Percentiles rank a stretch among this genome's conserved stretches.
phyloP scores from a whole-genome alignment of 202 grass and related monocot species.

The Cymbopogon flexuosus region DNA sequence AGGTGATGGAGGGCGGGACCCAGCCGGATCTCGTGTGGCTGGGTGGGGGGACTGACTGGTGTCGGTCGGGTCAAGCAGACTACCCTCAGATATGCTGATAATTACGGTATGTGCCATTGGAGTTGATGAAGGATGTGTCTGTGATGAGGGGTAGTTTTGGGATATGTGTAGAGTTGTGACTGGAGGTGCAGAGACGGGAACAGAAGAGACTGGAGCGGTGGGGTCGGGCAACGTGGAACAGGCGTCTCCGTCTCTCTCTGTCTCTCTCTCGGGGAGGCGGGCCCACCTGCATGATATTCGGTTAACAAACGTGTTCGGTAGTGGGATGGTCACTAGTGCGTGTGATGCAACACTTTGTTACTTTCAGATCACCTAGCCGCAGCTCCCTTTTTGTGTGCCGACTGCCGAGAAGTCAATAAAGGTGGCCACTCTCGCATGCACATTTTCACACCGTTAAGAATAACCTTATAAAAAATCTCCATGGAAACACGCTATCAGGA shows the following conservation, averaged over 20 bases:
- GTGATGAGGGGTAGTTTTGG: background rate
- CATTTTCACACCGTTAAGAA: background rate
- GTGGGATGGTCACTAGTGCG: background rate
- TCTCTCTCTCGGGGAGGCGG: background rate
- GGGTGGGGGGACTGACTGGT: background rate
- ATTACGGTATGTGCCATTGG: background rate
- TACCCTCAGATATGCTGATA: rapidly evolving
- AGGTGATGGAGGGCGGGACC: background rate
- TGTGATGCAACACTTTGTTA: background rate
- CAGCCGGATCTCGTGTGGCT: background rate
- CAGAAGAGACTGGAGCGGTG: background rate
- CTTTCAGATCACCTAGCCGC: background rate
- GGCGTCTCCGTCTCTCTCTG: background rate
- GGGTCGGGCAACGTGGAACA: constrained; percentile 11
- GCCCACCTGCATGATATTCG: constrained; percentile 1
- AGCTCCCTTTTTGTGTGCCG: background rate
- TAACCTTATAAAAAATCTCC: background rate
- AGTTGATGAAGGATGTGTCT: too few relatives aligned
- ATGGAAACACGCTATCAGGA: background rate
- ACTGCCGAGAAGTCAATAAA: constrained; percentile 3
- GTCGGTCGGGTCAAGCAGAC: rapidly evolving
- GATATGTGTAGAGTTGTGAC: background rate
- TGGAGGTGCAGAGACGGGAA: background rate
- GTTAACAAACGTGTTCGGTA: background rate
- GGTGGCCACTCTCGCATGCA: background rate